Evolutionary conservation across 768 basidiomycete species (phyloP).

Genomic region (Pleurotus giganteus): DNA sequence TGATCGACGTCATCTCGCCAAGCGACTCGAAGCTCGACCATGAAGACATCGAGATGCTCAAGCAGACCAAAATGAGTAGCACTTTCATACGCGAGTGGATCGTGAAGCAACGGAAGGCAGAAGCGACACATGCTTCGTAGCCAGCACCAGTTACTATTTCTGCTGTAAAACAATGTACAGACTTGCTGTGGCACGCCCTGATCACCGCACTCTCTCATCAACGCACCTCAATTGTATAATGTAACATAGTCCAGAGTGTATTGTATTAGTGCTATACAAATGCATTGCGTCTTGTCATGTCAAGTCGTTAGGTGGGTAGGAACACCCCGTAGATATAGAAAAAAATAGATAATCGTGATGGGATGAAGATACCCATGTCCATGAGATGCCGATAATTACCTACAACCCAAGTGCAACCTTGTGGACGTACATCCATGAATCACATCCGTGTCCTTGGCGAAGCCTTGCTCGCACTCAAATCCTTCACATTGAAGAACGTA

Average conservation of each 20-base stretch:
- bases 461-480: constrained; percentile 55
- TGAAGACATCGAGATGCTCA: constrained; percentile 66
- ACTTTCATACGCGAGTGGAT: constrained; percentile 93
- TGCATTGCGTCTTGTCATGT: constrained; percentile 11
- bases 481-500: constrained; percentile 65
- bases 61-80: constrained; percentile 89
- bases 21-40: constrained; percentile 55
- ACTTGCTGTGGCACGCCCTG: constrained; percentile 4
- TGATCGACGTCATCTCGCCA: constrained; percentile 89
- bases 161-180: too few relatives aligned
- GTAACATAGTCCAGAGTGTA: neutral
- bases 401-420: neutral
- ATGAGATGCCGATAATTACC: neutral
- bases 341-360: neutral
- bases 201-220: neutral
- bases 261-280: neutral
- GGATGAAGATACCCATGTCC: too few relatives aligned
- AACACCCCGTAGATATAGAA: too few relatives aligned
- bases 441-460: constrained; percentile 61
- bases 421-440: neutral
- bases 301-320: neutral
- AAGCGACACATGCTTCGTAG: constrained; percentile 13
- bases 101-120: constrained; percentile 28
- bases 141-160: constrained; percentile 22
- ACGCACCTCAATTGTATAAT: too few relatives aligned